Evolutionary conservation across 495 filamentous ascomycete species (phyloP), one percentile per base, ranked within the genome.

Genomic region (Parathielavia hyrcaniae): DNA sequence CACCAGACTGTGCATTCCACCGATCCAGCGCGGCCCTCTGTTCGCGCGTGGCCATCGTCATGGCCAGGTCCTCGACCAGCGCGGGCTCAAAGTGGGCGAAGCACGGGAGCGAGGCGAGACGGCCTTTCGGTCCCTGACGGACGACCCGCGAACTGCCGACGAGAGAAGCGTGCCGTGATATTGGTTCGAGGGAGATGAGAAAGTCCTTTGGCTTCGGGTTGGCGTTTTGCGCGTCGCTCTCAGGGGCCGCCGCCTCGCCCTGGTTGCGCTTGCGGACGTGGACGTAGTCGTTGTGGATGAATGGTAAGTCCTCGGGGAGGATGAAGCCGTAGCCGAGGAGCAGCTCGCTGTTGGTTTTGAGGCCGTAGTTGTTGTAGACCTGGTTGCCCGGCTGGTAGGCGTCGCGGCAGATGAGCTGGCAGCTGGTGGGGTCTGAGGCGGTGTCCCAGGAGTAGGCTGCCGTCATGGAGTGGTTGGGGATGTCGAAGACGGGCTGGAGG

Each of bases 331-430:
- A 82, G 0, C 69, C 77, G 17, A 81, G 64, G 32, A 82, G 73
- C 43, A 82, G 61, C 68, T 81, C 79, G 57, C 66, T 75, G 57
- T 80, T 80, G 3, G 75, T 77, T 64, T 81, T 82, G 60, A 68
- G 63, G 34, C 78, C 78, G 62, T 82, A 82, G 63, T 77, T 79
- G 63, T 82, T 82, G 67, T 68, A 82, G 19, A 82, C 71, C 53
- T 77, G 74, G 10, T 64, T 46, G 17, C 71, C 71, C 0, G 69
- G 64, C 10, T 23, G n/a, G 50, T 70, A 72, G 13, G 17, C n/a
- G 46, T 70, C 62, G 32, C 41, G 35, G 48, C 66, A 67, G 40
- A 66, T 45, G 23, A 74, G 59, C 52, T 68, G 70, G 53, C 74
- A 71, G 6, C 60, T 52, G 7, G 51, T 54, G 5, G 64, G 63